Base-by-base conservation (phyloP, 2,329 filamentous ascomycete species). In the Thermomyces lanuginosus region DNA sequence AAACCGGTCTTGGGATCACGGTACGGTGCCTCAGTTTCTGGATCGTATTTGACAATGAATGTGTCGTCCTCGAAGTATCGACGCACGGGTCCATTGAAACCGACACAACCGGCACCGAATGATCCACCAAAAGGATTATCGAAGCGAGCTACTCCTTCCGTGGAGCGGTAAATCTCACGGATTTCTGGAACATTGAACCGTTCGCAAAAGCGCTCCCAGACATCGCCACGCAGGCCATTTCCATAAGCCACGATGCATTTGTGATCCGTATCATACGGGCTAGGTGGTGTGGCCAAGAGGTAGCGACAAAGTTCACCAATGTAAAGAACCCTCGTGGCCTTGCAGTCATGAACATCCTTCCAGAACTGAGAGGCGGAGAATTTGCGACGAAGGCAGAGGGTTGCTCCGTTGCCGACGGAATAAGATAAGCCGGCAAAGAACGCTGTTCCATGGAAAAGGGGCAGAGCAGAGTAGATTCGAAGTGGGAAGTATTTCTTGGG, bases 201-300 rank as follows among this genome's bases (percentile, higher is more conserved):
- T n/a, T 64, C 67, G 0, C 68, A 66, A 39, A 63, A 63, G 16
- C 46, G 51, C 17, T 58, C 51, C 60, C 60, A 64, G n/a, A 64
- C 53, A 32, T 64, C 60, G 1, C 49, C 50, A 0, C 60, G 49
- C 6, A 65, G 38, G 1, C 61, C 61, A 26, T 64, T 65, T 0
- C 61, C 61, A n/a, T 40, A 39, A 3, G 56, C 58, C 1, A 58
- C 49, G 12, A 55, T 56, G 31, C 57, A 56, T 3, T 47, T 41
- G 36, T 65, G 61, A 11, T 49, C 41, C 8, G 43, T 42, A 33
- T 64, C 61, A 14, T 59, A 59, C 0, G 55, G 54, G 0, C 55
- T 54, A 0, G 57, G 49, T 1, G 58, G 53, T 0, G 54, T 49
- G 11, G 54, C 48, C 6, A 64, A 44, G 2, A 65, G 48, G 31